Conservation (phyloP, 306 rosid genomes). For the Fagus crenata region DNA sequence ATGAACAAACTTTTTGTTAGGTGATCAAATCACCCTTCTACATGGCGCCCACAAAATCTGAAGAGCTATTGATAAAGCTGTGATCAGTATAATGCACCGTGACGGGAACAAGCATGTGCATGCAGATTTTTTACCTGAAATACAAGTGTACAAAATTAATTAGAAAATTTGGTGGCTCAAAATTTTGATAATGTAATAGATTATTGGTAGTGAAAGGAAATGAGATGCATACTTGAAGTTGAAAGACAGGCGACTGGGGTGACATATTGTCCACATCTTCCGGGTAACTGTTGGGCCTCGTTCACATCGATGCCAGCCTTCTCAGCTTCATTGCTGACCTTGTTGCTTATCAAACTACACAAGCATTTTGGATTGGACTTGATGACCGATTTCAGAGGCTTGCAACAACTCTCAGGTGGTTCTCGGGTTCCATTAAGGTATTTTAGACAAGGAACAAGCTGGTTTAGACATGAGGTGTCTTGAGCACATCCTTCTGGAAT, state of each 20-base stretch:
- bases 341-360: conserved; percentile 53
- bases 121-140: conserved; percentile 36
- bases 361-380: conserved; percentile 49
- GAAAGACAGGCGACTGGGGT: conserved; percentile 56
- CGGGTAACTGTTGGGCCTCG: conserved; percentile 52
- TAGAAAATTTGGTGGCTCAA: neutral
- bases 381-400: conserved; percentile 54
- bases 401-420: conserved; percentile 56
- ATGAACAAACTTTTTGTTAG: neutral
- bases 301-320: conserved; percentile 53
- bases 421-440: conserved; percentile 53
- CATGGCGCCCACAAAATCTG: neutral
- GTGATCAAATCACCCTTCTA: neutral
- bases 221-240: conserved; percentile 33
- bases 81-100: neutral
- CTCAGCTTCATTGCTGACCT: conserved; percentile 48
- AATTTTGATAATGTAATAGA: neutral
- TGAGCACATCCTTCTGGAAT: conserved; percentile 27
- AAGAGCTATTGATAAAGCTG: conserved; percentile 9
- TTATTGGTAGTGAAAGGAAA: too few species aligned
- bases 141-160: neutral
- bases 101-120: conserved; percentile 15
- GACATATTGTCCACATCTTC: conserved; percentile 52
- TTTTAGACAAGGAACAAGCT: conserved; percentile 52
- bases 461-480: conserved; percentile 41